Evolutionary conservation across 164 flowering plant species (phyloP).

Genomic region (Piper longum): DNA sequence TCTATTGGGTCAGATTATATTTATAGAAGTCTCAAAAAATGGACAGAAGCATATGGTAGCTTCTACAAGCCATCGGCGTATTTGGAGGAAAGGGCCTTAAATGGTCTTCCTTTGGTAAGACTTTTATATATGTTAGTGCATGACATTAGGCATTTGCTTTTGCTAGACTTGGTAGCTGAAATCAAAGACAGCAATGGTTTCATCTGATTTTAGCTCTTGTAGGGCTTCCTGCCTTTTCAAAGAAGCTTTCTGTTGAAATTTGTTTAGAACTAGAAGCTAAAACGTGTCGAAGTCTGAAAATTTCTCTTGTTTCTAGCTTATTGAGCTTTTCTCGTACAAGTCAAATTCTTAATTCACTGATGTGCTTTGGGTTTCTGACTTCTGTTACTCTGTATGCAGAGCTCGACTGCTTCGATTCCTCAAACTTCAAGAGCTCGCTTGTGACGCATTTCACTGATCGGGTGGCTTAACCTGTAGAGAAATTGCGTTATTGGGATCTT

Average conservation of each 20-base stretch:
- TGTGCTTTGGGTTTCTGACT: neutral
- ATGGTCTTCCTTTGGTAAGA: constrained; percentile 73
- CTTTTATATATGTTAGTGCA: neutral
- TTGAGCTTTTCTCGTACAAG: neutral
- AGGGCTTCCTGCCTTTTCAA: no score
- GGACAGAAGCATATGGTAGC: constrained; percentile 54
- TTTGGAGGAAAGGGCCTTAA: constrained; percentile 78
- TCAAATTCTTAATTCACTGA: neutral
- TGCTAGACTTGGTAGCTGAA: neutral
- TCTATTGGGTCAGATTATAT: constrained; percentile 48
- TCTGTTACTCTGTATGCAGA: neutral
- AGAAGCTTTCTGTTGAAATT: no score
- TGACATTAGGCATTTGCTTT: no score
- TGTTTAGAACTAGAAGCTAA: no score
- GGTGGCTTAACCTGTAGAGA: no score
- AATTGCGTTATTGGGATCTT: no score
- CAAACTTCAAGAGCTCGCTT: neutral
- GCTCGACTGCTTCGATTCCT: neutral
- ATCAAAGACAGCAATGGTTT: neutral
- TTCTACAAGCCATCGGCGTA: constrained; percentile 74
- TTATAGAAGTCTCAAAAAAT: constrained; percentile 58
- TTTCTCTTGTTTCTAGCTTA: neutral
- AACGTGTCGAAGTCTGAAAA: no score
- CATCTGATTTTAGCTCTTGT: neutral
- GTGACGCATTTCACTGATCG: neutral